A percentile compares a stretch with the other conserved stretches of the same genome.
Evolutionary conservation across 2,329 filamentous ascomycete genomes (phyloP).

Genomic region (Verticillium isaacii): DNA sequence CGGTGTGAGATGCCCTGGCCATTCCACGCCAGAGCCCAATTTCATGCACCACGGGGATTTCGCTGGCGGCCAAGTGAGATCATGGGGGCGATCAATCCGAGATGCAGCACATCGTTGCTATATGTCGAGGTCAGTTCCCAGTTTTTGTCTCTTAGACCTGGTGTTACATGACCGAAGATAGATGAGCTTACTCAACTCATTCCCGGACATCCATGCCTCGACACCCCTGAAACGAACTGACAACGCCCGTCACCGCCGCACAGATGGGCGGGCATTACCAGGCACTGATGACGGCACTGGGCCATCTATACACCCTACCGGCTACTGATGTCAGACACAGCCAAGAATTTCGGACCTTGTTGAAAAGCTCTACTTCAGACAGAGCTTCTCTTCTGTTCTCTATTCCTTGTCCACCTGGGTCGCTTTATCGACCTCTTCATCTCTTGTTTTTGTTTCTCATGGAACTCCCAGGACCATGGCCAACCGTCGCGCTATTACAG

Average conservation of each 20-base stretch:
- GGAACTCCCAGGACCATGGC: constrained; percentile 22
- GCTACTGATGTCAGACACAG: not conserved
- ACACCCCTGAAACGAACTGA: constrained; percentile 1
- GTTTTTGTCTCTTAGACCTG: not conserved
- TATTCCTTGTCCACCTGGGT: constrained; percentile 12
- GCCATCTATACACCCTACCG: not conserved
- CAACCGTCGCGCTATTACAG: constrained; percentile 21
- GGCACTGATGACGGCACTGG: not conserved
- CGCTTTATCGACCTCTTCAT: constrained; percentile 18
- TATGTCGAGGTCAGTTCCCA: not conserved
- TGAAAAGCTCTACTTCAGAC: not conserved
- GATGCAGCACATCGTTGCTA: not conserved
- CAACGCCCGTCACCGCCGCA: not conserved
- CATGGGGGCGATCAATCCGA: not conserved
- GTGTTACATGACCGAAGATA: not conserved
- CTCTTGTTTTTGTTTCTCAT: constrained; percentile 18
- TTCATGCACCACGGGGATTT: not conserved
- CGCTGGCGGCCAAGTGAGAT: not conserved
- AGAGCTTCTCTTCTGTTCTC: constrained; percentile 13
- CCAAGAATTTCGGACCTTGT: not conserved
- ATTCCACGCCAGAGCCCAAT: not conserved
- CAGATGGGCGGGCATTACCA: not conserved
- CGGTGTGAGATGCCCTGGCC: not conserved
- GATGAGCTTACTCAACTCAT: not conserved
- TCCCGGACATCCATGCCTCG: not conserved